These are phyloP conservation scores for Ophiostoma sp. DNA, from an alignment of 2,329 filamentous ascomycete species.

Conservation along the genomic window DNA sequence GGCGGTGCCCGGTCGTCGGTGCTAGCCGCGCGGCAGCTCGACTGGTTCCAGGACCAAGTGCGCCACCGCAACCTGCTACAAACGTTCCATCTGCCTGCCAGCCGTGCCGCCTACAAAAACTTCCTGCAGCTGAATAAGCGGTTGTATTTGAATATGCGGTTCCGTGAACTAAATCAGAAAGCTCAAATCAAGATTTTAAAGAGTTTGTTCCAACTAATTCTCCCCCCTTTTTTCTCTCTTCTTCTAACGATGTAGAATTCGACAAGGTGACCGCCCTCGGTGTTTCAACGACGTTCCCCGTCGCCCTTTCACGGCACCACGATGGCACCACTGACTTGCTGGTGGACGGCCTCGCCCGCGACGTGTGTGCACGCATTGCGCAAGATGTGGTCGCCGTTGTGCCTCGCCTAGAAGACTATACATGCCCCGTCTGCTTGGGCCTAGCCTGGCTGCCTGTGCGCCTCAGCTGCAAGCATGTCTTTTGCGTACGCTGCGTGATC, in stretches of 20 bases:
- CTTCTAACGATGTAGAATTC: conserved; percentile 53
- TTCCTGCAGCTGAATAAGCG: conserved; percentile 69
- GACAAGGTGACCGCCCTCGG: conserved; percentile 68
- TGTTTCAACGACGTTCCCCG: conserved; percentile 12
- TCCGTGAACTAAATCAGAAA: conserved; percentile 75
- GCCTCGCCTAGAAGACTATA: conserved; percentile 77
- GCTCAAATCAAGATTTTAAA: conserved; percentile 82
- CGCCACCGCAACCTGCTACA: conserved; percentile 52
- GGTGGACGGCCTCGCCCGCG: conserved; percentile 63
- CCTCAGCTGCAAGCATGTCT: conserved; percentile 67
- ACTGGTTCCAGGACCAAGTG: conserved; percentile 67
- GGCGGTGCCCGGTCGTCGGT: conserved; percentile 57
- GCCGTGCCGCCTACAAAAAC: conserved; percentile 56
- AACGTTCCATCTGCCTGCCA: conserved; percentile 61
- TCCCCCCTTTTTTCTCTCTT: too few relatives aligned
- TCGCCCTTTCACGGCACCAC: conserved; percentile 31
- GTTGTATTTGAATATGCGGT: conserved; percentile 73
- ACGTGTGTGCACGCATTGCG: conserved; percentile 69
- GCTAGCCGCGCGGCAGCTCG: conserved; percentile 61
- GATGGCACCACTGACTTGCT: conserved; percentile 55
- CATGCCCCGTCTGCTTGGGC: conserved; percentile 72
- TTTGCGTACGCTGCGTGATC: conserved; percentile 79
- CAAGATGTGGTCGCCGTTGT: conserved; percentile 66
- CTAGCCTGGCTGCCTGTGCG: conserved; percentile 79
- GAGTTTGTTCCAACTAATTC: conserved; percentile 43